phyloP scores from a whole-genome alignment of 1,284 basidiomycete genomes.

The Ceratobasidium sp. region DNA sequence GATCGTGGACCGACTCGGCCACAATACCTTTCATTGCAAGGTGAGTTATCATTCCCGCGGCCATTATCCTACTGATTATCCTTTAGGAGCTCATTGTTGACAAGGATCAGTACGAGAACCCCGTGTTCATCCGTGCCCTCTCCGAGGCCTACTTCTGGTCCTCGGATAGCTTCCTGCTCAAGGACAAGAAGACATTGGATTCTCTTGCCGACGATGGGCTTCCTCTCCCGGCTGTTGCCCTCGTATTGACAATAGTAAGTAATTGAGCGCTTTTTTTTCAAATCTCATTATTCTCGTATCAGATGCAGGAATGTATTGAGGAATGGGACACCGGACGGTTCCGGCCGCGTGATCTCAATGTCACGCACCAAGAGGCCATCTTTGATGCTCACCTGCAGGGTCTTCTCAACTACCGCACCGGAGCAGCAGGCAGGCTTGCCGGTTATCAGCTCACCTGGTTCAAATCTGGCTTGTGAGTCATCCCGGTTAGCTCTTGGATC shows the following conservation, averaged over 20 bases:
- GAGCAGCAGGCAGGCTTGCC: no score
- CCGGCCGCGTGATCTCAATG: no score
- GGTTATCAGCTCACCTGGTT: no score
- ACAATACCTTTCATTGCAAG: background rate
- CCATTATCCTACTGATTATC: background rate
- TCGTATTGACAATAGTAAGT: background rate
- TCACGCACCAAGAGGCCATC: no score
- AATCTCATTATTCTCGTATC: no score
- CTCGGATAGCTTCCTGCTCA: background rate
- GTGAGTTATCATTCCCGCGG: background rate
- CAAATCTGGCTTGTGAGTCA: no score
- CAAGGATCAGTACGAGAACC: background rate
- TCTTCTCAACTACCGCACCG: no score
- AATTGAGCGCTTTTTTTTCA: no score
- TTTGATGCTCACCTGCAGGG: no score
- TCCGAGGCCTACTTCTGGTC: slow-evolving; percentile 1
- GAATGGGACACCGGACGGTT: no score
- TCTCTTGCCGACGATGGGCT: background rate
- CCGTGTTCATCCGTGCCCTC: background rate
- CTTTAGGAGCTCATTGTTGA: background rate
- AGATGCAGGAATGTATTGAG: no score
- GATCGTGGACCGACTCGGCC: background rate
- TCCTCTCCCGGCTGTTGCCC: background rate
- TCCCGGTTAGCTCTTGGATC: no score
- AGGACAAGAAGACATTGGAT: background rate